Conservation (phyloP, 164 flowering plant species). For the Nymphaea colorata region DNA sequence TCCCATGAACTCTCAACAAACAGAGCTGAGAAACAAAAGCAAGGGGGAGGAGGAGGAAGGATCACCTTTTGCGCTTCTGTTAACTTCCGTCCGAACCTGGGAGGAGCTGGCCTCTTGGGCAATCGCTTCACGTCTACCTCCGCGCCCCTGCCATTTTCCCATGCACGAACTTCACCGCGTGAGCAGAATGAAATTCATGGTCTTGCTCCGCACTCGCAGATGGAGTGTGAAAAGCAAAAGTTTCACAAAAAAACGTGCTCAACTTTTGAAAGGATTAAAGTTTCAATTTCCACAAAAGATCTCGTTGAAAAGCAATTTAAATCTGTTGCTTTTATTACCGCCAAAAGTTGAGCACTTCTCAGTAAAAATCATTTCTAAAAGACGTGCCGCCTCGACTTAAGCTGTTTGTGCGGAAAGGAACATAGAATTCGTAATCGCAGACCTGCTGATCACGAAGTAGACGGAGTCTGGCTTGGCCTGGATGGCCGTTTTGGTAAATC, state of each 20-base stretch:
- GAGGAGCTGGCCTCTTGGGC: slow-evolving; percentile 93
- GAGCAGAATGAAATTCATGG: too few relatives aligned
- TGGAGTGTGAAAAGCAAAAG: too few relatives aligned
- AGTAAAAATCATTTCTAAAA: too few relatives aligned
- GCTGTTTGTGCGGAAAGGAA: too few relatives aligned
- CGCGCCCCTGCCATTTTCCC: slow-evolving; percentile 34
- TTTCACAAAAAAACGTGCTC: too few relatives aligned
- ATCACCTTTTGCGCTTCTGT: slow-evolving; percentile 79
- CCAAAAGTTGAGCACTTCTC: too few relatives aligned
- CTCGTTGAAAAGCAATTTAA: too few relatives aligned
- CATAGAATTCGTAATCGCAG: neutral
- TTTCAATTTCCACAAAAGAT: too few relatives aligned
- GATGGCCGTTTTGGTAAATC: slow-evolving; percentile 94
- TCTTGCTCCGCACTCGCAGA: too few relatives aligned
- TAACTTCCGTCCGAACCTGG: slow-evolving; percentile 91
- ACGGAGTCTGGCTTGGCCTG: slow-evolving; percentile 96
- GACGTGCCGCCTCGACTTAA: too few relatives aligned
- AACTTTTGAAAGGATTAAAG: too few relatives aligned
- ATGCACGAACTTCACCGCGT: neutral
- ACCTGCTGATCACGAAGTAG: slow-evolving; percentile 94
- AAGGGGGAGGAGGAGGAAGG: neutral
- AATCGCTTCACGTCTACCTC: slow-evolving; percentile 81
- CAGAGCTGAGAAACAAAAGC: neutral
- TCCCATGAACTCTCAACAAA: neutral
- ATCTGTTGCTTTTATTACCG: too few relatives aligned